These are phyloP conservation scores for Crithidia expoeki DNA, from an alignment of 208 protist genomes.

Conservation along the genomic window DNA sequence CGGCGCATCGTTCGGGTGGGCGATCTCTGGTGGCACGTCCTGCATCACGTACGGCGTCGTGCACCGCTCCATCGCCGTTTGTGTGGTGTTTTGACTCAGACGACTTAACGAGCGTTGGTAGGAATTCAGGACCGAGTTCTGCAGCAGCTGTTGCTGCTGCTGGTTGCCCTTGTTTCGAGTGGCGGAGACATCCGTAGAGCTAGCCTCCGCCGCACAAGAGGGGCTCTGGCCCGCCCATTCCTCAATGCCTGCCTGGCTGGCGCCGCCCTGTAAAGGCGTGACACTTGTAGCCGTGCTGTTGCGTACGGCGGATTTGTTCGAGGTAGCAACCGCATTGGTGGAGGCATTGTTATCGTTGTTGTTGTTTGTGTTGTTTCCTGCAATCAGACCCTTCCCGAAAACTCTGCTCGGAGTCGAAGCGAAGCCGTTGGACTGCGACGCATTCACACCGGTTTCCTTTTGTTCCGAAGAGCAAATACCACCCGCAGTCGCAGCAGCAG, in stretches of 20 bases:
- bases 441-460: neutral
- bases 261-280: slow-evolving; percentile 10
- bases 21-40: slow-evolving; percentile 56
- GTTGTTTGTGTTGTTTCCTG: neutral
- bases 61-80: slow-evolving; percentile 31
- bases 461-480: neutral
- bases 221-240: slow-evolving; percentile 10
- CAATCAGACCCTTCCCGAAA: neutral
- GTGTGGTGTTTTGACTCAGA: slow-evolving; percentile 23
- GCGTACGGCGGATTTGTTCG: slow-evolving; percentile 5
- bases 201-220: neutral
- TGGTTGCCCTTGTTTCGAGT: neutral
- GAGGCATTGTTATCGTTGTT: neutral
- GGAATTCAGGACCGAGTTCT: slow-evolving; percentile 13
- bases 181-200: neutral
- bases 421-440: neutral
- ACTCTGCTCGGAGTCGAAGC: neutral
- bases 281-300: neutral
- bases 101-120: slow-evolving; percentile 43
- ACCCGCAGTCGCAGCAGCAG: neutral
- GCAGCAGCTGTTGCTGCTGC: slow-evolving; percentile 10
- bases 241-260: slow-evolving; percentile 1
- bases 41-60: slow-evolving; percentile 45
- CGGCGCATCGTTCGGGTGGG: slow-evolving; percentile 56
- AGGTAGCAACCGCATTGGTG: neutral